phyloP scores from a whole-genome alignment of 2,329 filamentous ascomycete species.

The Fusarium falciforme region DNA sequence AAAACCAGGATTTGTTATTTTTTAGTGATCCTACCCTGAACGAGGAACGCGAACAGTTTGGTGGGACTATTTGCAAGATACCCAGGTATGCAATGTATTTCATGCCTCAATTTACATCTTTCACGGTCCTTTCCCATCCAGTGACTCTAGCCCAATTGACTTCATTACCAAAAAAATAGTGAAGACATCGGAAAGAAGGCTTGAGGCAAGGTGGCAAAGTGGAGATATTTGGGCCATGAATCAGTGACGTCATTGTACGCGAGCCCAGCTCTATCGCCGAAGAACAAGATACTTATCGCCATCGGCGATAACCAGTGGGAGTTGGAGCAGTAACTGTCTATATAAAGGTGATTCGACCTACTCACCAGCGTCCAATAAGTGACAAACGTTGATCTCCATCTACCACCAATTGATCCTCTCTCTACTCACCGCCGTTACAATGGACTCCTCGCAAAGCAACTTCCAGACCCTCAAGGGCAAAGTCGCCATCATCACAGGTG shows the following conservation, averaged over 20 bases:
- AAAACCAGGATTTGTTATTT: background rate
- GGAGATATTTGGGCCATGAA: background rate
- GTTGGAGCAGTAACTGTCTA: background rate
- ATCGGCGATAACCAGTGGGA: background rate
- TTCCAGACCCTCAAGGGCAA: slow-evolving; percentile 28
- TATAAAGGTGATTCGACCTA: background rate
- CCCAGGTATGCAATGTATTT: background rate
- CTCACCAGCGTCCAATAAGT: background rate
- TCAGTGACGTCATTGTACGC: background rate
- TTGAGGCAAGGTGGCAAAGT: background rate
- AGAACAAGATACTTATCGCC: background rate
- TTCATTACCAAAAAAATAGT: background rate
- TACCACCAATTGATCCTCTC: background rate
- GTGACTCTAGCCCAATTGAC: background rate
- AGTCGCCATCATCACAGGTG: slow-evolving; percentile 24
- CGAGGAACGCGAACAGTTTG: background rate
- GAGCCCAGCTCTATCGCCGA: background rate
- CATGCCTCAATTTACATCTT: background rate
- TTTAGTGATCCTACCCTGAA: background rate
- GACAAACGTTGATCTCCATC: background rate
- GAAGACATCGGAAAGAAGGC: background rate
- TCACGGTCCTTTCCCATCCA: background rate
- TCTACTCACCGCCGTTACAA: background rate
- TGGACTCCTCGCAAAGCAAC: slow-evolving; percentile 4
- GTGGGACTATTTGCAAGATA: background rate